Evolutionary conservation across 768 basidiomycete species (phyloP).

Genomic region (Exidia glandulosa): DNA sequence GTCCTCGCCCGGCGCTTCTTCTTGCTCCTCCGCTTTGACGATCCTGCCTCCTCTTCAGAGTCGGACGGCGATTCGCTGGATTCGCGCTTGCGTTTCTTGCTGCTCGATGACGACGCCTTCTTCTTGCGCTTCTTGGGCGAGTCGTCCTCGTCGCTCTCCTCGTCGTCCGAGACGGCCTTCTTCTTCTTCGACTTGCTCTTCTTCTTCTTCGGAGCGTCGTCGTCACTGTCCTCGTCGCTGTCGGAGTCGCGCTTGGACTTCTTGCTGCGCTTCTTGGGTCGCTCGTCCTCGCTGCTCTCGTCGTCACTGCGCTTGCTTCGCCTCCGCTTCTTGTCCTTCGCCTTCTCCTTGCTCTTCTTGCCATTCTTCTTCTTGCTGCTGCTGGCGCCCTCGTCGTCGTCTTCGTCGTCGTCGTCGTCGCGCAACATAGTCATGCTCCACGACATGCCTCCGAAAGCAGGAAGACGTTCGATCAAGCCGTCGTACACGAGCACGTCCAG

Average conservation of each 20-base stretch:
- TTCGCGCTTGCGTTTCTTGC: not conserved
- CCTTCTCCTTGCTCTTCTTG: slow-evolving; percentile 26
- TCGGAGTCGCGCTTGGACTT: slow-evolving; percentile 70
- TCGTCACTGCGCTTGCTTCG: slow-evolving; percentile 20
- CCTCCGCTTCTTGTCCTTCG: slow-evolving; percentile 35
- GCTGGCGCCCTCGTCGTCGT: slow-evolving; percentile 44
- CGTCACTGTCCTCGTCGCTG: slow-evolving; percentile 39
- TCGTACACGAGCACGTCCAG: slow-evolving; percentile 85
- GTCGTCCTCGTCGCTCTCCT: slow-evolving; percentile 20
- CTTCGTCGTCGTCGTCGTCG: slow-evolving; percentile 27
- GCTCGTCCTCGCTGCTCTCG: slow-evolving; percentile 21
- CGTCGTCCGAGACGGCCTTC: not conserved
- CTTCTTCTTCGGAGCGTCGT: slow-evolving; percentile 43
- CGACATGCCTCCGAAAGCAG: slow-evolving; percentile 43
- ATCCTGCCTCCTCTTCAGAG: slow-evolving; percentile 17
- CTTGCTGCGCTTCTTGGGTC: slow-evolving; percentile 40
- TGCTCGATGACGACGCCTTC: not conserved
- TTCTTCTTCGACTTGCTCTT: slow-evolving; percentile 21
- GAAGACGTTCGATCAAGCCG: slow-evolving; percentile 82
- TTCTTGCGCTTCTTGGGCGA: not conserved
- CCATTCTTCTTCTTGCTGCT: slow-evolving; percentile 29
- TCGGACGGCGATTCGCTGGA: not conserved
- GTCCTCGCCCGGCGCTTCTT: slow-evolving; percentile 31
- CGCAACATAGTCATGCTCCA: slow-evolving; percentile 37
- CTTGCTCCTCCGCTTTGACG: not conserved